phyloP scores from a whole-genome alignment of 768 basidiomycete genomes.

The Psilocybe cyanescens region DNA sequence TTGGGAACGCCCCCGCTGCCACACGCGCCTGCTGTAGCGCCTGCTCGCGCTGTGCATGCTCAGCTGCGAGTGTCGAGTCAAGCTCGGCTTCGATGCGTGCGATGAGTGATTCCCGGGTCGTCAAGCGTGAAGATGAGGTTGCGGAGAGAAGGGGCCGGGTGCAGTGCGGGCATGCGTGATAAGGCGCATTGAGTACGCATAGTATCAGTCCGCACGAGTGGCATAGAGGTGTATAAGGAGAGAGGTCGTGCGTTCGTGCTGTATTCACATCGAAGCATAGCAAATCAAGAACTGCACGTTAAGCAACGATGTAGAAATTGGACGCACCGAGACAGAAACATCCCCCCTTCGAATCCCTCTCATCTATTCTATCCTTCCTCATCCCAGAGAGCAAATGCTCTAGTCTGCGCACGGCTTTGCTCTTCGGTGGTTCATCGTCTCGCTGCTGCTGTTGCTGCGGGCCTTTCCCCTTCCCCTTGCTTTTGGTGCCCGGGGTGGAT shows the following conservation, averaged over 20 bases:
- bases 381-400: slow-evolving; percentile 51
- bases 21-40: slow-evolving; percentile 49
- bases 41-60: slow-evolving; percentile 51
- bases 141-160: slow-evolving; percentile 38
- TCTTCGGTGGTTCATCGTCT: slow-evolving; percentile 43
- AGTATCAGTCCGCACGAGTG: slow-evolving; percentile 63
- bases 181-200: slow-evolving; percentile 58
- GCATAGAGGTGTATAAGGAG: slow-evolving; percentile 59
- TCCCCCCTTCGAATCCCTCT: slow-evolving; percentile 62
- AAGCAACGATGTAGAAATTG: background rate
- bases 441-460: slow-evolving; percentile 21
- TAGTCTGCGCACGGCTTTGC: slow-evolving; percentile 48
- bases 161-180: slow-evolving; percentile 61
- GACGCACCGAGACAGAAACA: slow-evolving; percentile 71
- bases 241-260: slow-evolving; percentile 66
- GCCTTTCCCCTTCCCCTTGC: slow-evolving; percentile 31
- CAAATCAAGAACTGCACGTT: background rate
- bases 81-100: slow-evolving; percentile 49
- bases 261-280: background rate
- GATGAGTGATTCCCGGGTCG: slow-evolving; percentile 39
- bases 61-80: slow-evolving; percentile 43
- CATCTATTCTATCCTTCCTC: slow-evolving; percentile 30
- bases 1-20: slow-evolving; percentile 66
- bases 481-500: slow-evolving; percentile 31
- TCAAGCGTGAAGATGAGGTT: background rate